Conservation (phyloP, 352 stramenopile species). For the Globisporangium paroecandrum region DNA sequence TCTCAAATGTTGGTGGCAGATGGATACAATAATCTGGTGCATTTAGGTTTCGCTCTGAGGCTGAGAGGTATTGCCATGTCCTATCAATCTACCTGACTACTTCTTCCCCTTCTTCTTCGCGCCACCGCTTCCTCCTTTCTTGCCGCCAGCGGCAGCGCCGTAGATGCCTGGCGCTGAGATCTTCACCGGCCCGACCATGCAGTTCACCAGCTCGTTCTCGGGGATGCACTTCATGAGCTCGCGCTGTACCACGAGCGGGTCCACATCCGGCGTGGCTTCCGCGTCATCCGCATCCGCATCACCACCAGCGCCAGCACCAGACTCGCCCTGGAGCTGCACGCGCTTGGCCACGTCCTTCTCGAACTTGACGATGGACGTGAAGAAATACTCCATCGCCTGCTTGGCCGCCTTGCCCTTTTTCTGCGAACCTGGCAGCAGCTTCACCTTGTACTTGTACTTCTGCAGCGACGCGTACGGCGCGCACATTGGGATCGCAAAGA, state of each 20-base stretch:
- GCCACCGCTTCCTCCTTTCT: conserved; percentile 28
- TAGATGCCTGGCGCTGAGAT: conserved; percentile 74
- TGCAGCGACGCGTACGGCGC: conserved; percentile 83
- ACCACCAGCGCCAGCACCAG: conserved; percentile 2
- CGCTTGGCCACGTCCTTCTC: conserved; percentile 44
- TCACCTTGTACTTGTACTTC: conserved; percentile 93
- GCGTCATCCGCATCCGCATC: conserved; percentile 30
- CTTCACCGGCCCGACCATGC: conserved; percentile 90
- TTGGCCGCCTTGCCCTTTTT: conserved; percentile 92
- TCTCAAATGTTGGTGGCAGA: too few species aligned
- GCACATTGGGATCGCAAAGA: conserved; percentile 90
- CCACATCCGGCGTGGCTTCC: conserved; percentile 41
- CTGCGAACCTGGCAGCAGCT: conserved; percentile 82
- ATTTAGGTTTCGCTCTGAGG: background rate
- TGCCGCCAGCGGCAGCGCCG: conserved; percentile 27
- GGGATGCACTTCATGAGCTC: conserved; percentile 88
- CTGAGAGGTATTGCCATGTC: background rate
- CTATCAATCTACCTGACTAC: conserved; percentile 1
- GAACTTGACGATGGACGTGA: conserved; percentile 62
- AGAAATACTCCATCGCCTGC: conserved; percentile 83
- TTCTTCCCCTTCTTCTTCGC: conserved; percentile 32
- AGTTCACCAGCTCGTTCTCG: conserved; percentile 87
- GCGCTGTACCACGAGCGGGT: conserved; percentile 70
- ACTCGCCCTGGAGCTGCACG: background rate
- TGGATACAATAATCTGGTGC: background rate